Conservation (phyloP, 306 rosid species). For the Hylodesmum podocarpum region DNA sequence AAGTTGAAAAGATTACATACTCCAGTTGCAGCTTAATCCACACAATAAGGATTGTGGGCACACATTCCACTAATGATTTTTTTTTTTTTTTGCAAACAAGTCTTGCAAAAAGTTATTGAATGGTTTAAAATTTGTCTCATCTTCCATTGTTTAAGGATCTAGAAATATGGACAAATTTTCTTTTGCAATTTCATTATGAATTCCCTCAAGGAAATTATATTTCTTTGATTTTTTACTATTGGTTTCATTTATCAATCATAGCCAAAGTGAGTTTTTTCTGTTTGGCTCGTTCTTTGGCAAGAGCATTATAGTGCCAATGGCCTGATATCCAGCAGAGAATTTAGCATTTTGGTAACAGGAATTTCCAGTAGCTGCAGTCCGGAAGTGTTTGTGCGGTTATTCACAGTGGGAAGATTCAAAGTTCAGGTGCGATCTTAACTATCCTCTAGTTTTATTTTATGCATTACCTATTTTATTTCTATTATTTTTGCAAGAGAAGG, state of each 20-base stretch:
- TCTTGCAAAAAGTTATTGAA: neutral
- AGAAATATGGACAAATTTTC: slow-evolving; percentile 39
- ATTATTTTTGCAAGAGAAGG: neutral
- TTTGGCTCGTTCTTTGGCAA: slow-evolving; percentile 51
- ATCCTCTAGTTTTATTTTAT: slow-evolving; percentile 6
- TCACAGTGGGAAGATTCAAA: slow-evolving; percentile 53
- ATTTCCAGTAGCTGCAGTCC: slow-evolving; percentile 50
- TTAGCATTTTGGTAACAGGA: slow-evolving; percentile 48
- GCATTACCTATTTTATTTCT: neutral
- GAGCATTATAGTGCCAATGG: slow-evolving; percentile 44
- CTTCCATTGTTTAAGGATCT: slow-evolving; percentile 39
- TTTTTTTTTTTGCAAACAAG: neutral
- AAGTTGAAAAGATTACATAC: slow-evolving; percentile 44
- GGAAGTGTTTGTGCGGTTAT: slow-evolving; percentile 54
- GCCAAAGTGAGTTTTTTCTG: slow-evolving; percentile 52
- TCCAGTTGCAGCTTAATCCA: slow-evolving; percentile 3
- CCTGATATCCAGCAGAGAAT: slow-evolving; percentile 50
- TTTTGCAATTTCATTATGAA: neutral
- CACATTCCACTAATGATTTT: neutral
- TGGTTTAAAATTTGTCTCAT: slow-evolving; percentile 6
- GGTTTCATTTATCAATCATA: slow-evolving; percentile 4
- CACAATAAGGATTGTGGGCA: neutral
- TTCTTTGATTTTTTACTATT: neutral
- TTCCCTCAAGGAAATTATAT: neutral
- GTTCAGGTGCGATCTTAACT: slow-evolving; percentile 55